phyloP scores from a whole-genome alignment of 2,329 filamentous ascomycete species.

The Tolypocladium capitatum region DNA sequence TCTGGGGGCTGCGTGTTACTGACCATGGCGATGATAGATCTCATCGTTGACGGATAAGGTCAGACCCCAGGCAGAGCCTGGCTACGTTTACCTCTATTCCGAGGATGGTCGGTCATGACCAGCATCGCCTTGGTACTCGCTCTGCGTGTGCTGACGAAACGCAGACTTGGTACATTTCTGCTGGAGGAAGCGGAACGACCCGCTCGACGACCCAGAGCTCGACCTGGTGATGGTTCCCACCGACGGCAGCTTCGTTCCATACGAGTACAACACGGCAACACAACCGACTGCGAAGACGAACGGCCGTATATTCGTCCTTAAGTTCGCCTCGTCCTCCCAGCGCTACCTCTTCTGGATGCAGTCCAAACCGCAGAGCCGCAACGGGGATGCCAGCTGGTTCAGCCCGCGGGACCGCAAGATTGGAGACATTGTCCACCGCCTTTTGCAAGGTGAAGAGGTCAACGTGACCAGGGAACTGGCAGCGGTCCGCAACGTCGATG shows the following conservation, averaged over 20 bases:
- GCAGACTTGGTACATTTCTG: slow-evolving; percentile 90
- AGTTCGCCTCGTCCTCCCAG: slow-evolving; percentile 85
- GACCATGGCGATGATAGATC: slow-evolving; percentile 11
- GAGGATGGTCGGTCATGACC: slow-evolving; percentile 57
- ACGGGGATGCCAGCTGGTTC: slow-evolving; percentile 61
- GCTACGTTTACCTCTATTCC: slow-evolving; percentile 83
- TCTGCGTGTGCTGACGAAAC: not conserved
- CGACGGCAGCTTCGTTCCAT: slow-evolving; percentile 78
- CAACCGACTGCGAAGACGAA: slow-evolving; percentile 55
- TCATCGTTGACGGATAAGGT: slow-evolving; percentile 55
- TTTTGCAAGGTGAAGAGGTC: slow-evolving; percentile 82
- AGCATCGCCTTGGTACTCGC: not conserved
- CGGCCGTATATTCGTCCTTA: slow-evolving; percentile 84
- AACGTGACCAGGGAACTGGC: slow-evolving; percentile 63
- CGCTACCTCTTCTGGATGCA: slow-evolving; percentile 95
- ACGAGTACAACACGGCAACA: slow-evolving; percentile 46
- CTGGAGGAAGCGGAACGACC: slow-evolving; percentile 71
- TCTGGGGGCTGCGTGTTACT: slow-evolving; percentile 12
- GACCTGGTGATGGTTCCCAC: slow-evolving; percentile 89
- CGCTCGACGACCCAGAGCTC: slow-evolving; percentile 61
- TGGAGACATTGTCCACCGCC: slow-evolving; percentile 69
- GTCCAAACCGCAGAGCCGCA: slow-evolving; percentile 64
- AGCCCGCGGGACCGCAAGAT: slow-evolving; percentile 78
- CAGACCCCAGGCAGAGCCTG: slow-evolving; percentile 56
- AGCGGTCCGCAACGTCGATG: slow-evolving; percentile 40